Base-by-base conservation (phyloP, 495 filamentous ascomycete species). In the Letharia lupina region DNA sequence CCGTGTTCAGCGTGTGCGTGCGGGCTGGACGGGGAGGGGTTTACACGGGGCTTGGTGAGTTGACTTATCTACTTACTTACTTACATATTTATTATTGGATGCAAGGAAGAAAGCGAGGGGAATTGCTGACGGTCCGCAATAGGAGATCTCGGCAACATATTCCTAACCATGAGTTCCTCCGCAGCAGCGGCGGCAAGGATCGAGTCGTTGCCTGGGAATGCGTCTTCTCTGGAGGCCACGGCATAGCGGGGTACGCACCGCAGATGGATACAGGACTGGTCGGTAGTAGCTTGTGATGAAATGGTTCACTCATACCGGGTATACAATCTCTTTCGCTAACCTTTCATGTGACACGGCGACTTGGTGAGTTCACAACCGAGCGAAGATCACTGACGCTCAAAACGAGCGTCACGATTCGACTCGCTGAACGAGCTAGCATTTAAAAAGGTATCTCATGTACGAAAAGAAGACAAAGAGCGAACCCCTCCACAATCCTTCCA, bases 1-100 rank as follows among this genome's bases (percentile, higher is more conserved):
- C 59, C 23, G 59, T 61, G 3, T 61, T 41, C 59, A 61, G 59
- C 20, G 33, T 61, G 2, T 61, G 59, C n/a, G 59, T 45, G 5
- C 28, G 39, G 15, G 28, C 2, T 0, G 59, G 39, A 7, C 0
- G 7, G 23, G 59, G 59, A 0, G 59, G 59, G 20, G 59, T 42
- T 2, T 61, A 28, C 6, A 40, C 13, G 59, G 59, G 59, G 7
- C 37, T 61, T 13, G 59, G 39, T 61, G 13, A 28, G 39, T 59
- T 42, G 23, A 28, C 23, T 10, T 20, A 18, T 9, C 5, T 48
- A 1, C 20, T 10, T 20, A 18, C 9, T 18, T 48, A 1, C 20
- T 10, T 48, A 28, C 16, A 9, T 2, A 4, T 0, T n/a, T 10
- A 2, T 9, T 28, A 28, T 10, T 20, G 1, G 20, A 10, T 23